phyloP scores from a whole-genome alignment of 176 grass and related monocot species.

The Oryza officinalis region DNA sequence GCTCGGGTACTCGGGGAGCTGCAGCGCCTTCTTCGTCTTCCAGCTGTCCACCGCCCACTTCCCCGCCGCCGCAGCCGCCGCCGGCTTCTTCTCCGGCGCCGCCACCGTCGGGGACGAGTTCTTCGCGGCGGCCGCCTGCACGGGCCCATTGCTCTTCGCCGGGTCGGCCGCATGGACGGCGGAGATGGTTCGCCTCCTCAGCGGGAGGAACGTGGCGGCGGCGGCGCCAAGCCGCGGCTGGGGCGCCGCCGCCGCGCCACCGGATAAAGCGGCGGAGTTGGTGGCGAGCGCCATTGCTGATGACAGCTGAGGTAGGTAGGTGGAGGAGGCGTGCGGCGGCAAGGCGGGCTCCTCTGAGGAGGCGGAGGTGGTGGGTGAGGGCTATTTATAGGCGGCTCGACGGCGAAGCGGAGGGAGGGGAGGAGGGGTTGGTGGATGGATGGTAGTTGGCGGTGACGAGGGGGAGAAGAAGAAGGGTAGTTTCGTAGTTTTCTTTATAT shows the following conservation, averaged over 20 bases:
- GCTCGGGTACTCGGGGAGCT: slow-evolving; percentile 89
- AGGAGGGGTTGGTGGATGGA: background rate
- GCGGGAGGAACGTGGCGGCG: slow-evolving; percentile 38
- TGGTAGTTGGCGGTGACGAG: slow-evolving; percentile 10
- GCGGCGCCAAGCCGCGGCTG: slow-evolving; percentile 28
- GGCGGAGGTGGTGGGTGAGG: slow-evolving; percentile 28
- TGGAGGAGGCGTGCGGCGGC: slow-evolving; percentile 33
- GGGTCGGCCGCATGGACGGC: slow-evolving; percentile 77
- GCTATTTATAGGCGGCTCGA: slow-evolving; percentile 44
- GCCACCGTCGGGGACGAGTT: slow-evolving; percentile 33
- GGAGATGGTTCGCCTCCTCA: slow-evolving; percentile 46
- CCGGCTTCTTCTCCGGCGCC: slow-evolving; percentile 14
- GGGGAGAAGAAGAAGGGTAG: background rate
- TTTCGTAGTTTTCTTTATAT: background rate
- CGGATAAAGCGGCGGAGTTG: slow-evolving; percentile 40
- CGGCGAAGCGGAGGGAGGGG: background rate
- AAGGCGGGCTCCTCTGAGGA: slow-evolving; percentile 40
- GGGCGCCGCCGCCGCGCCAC: background rate
- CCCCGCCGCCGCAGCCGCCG: background rate
- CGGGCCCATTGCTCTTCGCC: slow-evolving; percentile 42
- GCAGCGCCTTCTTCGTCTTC: slow-evolving; percentile 82
- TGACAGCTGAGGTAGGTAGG: no score
- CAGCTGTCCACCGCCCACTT: slow-evolving; percentile 86
- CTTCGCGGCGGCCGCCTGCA: slow-evolving; percentile 41
- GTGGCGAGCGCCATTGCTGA: slow-evolving; percentile 57